A percentile compares a stretch with the other conserved stretches of the same genome.
phyloP scores from a whole-genome alignment of 495 filamentous ascomycete species.

The Hyphodiscus hymeniophilus region DNA sequence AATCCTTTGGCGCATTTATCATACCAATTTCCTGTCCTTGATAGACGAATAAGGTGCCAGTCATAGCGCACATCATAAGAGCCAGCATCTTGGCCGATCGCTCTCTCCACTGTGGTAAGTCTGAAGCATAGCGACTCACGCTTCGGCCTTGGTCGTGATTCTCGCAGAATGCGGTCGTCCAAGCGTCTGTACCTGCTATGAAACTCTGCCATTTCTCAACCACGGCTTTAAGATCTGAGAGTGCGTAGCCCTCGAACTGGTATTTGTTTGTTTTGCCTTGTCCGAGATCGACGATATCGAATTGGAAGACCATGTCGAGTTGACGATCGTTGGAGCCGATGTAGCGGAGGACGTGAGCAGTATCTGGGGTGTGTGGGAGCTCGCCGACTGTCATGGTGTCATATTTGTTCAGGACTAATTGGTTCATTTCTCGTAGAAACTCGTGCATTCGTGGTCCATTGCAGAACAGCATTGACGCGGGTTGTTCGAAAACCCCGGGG shows the following conservation, averaged over 20 bases:
- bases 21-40: slow-evolving; percentile 76
- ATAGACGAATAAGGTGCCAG: slow-evolving; percentile 65
- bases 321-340: slow-evolving; percentile 51
- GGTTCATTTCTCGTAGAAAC: slow-evolving; percentile 30
- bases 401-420: not conserved
- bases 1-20: slow-evolving; percentile 56
- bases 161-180: slow-evolving; percentile 66
- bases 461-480: slow-evolving; percentile 37
- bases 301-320: slow-evolving; percentile 72
- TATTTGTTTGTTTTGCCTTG: slow-evolving; percentile 45
- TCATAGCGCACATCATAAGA: slow-evolving; percentile 46
- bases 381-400: slow-evolving; percentile 66
- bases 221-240: slow-evolving; percentile 48
- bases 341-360: slow-evolving; percentile 48
- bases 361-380: slow-evolving; percentile 51
- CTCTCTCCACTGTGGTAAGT: slow-evolving; percentile 37
- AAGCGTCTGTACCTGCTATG: slow-evolving; percentile 61
- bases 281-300: slow-evolving; percentile 57
- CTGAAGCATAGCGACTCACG: slow-evolving; percentile 49
- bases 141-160: slow-evolving; percentile 66
- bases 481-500: slow-evolving; percentile 26
- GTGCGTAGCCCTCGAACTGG: slow-evolving; percentile 35
- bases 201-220: slow-evolving; percentile 58
- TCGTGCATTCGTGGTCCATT: slow-evolving; percentile 54
- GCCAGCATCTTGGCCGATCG: slow-evolving; percentile 55